Evolutionary conservation across 495 filamentous ascomycete species (phyloP), one percentile per base, ranked within the genome.

Genomic region (Tuber umbilicatum): DNA sequence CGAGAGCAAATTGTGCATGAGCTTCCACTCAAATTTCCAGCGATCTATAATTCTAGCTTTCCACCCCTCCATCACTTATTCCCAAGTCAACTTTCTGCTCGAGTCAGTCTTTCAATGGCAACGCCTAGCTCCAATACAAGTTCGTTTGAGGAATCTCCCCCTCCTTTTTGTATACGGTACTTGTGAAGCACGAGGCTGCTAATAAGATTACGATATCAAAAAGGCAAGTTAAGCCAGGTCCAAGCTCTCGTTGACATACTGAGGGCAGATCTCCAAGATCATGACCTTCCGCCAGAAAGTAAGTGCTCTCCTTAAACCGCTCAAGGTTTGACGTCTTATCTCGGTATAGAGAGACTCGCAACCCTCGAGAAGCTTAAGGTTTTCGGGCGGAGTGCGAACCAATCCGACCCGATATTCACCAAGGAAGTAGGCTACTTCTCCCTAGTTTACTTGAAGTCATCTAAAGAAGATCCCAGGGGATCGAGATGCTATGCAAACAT

Each of bases 341-440:
- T 5, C 23, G 67, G 71, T 64, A 64, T 70, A 94, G 91, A 93
- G 82, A 85, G 88, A 73, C 83, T 88, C 84, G 82, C 86, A 19
- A 83, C 84, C 19, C 88, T 97, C 12, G 88, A 93, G 73, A 87
- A 92, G 73, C 84, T 97, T 47, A 96, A 96, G 81, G 86, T 94
- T 73, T 89, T 91, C 81, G 91, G 93, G 27, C 91, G 93, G 17
- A 88, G 89, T 78, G 88, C 90, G 14, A 85, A 84, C 71, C 86
- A 91, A 83, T 89, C 93, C 43, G 91, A 89, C 69, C 90, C 93
- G 9, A 93, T 97, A 42, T 97, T 94, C 83, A 91, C 90, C 16
- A 88, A 88, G 80, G 85, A 90, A 84, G 93, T 90, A 88, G 70
- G 84, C 80, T 68, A 37, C 50, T 71, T 14, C 19, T 37, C 37